Percentiles rank a stretch among this genome's conserved stretches.
phyloP scores from a whole-genome alignment of 257 asterid species.

The Catharanthus roseus region DNA sequence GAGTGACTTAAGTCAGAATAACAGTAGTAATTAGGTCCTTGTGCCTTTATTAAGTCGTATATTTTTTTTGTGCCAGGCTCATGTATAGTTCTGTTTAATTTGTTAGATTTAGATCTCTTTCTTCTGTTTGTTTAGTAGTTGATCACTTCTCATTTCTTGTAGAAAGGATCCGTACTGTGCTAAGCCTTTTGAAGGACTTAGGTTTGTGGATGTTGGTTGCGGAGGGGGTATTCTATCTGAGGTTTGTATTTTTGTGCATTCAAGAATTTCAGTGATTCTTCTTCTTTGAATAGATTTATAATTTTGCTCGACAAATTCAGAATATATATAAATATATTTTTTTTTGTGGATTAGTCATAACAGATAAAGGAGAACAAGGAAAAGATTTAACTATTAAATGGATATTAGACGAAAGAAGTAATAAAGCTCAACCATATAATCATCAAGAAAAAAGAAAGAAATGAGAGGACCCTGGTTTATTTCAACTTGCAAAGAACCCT shows the following conservation, averaged over 20 bases:
- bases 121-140: constrained; percentile 14
- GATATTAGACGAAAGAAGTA: neutral
- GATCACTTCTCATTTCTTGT: constrained; percentile 25
- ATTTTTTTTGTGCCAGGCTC: neutral
- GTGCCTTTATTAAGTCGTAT: neutral
- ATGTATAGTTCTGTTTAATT: neutral
- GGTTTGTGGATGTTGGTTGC: constrained; percentile 82
- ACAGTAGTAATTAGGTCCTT: neutral
- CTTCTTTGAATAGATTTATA: neutral
- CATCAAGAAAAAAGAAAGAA: neutral
- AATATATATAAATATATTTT: no score
- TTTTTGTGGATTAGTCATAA: neutral
- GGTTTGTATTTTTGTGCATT: constrained; percentile 40
- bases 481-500: neutral
- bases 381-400: neutral
- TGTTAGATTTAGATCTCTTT: neutral
- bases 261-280: constrained; percentile 12
- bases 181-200: constrained; percentile 85
- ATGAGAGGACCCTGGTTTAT: no score
- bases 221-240: constrained; percentile 96
- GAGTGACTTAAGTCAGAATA: neutral
- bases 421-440: neutral
- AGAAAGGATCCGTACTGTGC: constrained; percentile 69
- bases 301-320: neutral
- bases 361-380: neutral